Conservation (phyloP, 148 eudicot species). For the Rhododendron henanense region DNA sequence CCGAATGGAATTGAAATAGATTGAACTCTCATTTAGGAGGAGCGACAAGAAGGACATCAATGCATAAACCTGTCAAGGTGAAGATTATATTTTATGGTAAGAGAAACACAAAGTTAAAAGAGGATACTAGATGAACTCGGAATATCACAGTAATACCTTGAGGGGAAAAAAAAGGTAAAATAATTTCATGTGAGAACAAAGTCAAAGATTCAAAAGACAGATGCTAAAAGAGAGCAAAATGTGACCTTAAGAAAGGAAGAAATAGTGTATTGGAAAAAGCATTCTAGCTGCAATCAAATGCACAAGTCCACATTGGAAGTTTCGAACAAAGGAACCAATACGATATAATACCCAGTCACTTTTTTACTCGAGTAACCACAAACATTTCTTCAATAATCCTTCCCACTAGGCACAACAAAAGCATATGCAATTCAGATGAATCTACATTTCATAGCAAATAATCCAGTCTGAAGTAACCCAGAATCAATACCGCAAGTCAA, state of each 20-base stretch:
- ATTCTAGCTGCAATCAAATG: not conserved
- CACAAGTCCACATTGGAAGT: not conserved
- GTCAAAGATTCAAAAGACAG: not conserved
- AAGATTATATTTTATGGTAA: not conserved
- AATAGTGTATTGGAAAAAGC: not conserved
- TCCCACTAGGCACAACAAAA: not conserved
- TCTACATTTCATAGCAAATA: not conserved
- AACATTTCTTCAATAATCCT: not conserved
- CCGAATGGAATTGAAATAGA: slow-evolving; percentile 81
- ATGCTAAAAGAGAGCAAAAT: not conserved
- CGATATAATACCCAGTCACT: not conserved
- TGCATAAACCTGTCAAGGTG: slow-evolving; percentile 75
- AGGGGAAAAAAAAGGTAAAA: not conserved
- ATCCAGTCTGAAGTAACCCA: not conserved
- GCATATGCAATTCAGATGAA: not conserved
- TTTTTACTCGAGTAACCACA: not conserved
- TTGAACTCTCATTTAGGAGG: slow-evolving; percentile 59
- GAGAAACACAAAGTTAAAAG: slow-evolving; percentile 1
- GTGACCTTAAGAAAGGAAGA: not conserved
- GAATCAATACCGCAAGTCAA: not conserved
- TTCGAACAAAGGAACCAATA: not conserved
- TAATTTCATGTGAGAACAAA: not conserved
- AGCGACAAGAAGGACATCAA: slow-evolving; percentile 87
- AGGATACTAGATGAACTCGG: not conserved
- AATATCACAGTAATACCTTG: not conserved